Conservation (phyloP, 108 stramenopile genomes). For the Skeletonema tropicum region DNA sequence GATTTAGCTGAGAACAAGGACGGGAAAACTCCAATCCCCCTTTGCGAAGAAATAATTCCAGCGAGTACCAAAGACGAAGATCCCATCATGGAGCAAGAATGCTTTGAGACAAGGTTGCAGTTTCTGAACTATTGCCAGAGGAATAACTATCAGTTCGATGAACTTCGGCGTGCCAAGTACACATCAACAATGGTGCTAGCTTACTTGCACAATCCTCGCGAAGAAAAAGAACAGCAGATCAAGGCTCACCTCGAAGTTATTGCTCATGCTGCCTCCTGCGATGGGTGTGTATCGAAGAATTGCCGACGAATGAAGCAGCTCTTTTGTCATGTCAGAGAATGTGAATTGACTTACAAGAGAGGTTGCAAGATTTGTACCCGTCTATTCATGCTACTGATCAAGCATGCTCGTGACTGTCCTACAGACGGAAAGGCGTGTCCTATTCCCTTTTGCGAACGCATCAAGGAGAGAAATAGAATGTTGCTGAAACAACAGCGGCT, state of each 20-base stretch:
- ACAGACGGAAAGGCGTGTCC: constrained; percentile 57
- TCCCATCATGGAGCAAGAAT: constrained; percentile 69
- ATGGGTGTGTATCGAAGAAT: constrained; percentile 75
- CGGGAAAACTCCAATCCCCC: not conserved
- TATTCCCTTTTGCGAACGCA: constrained; percentile 83
- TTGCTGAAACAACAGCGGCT: constrained; percentile 70
- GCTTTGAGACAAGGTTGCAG: constrained; percentile 89
- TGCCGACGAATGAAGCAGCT: constrained; percentile 90
- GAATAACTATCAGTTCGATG: constrained; percentile 97
- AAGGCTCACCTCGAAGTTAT: constrained; percentile 82
- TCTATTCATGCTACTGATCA: constrained; percentile 75
- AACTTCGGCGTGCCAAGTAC: constrained; percentile 95
- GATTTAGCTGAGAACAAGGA: constrained; percentile 3
- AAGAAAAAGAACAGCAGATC: constrained; percentile 73
- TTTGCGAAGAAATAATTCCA: constrained; percentile 4
- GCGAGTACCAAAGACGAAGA: constrained; percentile 76
- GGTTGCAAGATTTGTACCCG: constrained; percentile 87
- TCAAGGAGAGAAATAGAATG: constrained; percentile 66
- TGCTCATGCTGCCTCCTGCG: constrained; percentile 76
- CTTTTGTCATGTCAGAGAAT: constrained; percentile 64
- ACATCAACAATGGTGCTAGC: constrained; percentile 93
- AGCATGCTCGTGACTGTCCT: constrained; percentile 86
- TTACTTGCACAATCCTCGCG: constrained; percentile 88
- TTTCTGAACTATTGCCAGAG: constrained; percentile 93
- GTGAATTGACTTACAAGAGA: constrained; percentile 60